phyloP scores from a whole-genome alignment of 2,329 filamentous ascomycete genomes.

The Ceratocystiopsis brevicomis region DNA sequence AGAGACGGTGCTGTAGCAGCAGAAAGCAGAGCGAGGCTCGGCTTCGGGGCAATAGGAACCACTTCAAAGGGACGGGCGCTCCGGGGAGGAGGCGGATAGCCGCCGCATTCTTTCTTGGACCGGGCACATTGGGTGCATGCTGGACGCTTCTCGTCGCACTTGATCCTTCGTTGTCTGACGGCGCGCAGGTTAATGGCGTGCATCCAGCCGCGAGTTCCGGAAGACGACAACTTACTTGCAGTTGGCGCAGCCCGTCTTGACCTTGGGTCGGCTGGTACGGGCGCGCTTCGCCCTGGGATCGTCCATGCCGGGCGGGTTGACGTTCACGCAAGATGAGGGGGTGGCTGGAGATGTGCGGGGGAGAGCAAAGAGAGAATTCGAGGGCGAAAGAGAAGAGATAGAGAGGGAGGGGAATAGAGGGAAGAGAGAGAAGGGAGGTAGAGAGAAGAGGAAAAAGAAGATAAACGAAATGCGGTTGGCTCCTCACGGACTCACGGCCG shows the following conservation, averaged over 20 bases:
- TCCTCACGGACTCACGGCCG: too few species aligned
- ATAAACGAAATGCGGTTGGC: neutral
- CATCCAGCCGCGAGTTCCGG: neutral
- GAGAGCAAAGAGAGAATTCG: neutral
- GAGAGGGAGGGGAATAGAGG: neutral
- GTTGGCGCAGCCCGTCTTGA: constrained; percentile 46
- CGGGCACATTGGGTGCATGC: constrained; percentile 39
- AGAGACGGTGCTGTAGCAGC: constrained; percentile 8
- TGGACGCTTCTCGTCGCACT: constrained; percentile 46
- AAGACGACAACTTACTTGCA: constrained; percentile 39
- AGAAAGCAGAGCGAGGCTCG: constrained; percentile 10
- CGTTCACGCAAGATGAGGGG: neutral
- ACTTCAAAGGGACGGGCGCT: constrained; percentile 26
- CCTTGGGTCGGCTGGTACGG: constrained; percentile 38
- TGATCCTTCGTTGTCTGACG: constrained; percentile 38
- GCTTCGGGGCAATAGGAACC: constrained; percentile 31
- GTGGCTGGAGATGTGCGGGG: too few species aligned
- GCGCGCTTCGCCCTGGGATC: constrained; percentile 19
- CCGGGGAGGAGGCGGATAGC: constrained; percentile 40
- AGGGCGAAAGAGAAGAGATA: neutral
- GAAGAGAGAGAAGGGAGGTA: neutral
- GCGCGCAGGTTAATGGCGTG: constrained; percentile 5
- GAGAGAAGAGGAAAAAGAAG: neutral
- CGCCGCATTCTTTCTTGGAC: constrained; percentile 38
- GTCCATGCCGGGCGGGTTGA: neutral